Evolutionary conservation across 2,329 filamentous ascomycete species (phyloP).

Genomic region (Penicillium olsonii): DNA sequence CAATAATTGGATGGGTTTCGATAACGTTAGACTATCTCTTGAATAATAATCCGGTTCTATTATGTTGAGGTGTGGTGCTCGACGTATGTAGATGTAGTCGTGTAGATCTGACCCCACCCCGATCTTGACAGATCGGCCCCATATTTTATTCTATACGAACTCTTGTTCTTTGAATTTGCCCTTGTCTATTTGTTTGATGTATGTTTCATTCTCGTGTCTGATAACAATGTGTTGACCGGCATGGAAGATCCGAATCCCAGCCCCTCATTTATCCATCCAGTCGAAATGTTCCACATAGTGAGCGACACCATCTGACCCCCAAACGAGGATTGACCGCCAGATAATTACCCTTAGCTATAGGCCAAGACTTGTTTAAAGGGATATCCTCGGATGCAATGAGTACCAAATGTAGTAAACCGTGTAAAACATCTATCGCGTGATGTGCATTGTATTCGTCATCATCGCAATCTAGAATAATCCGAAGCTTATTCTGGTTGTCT

Average conservation of each 20-base stretch:
- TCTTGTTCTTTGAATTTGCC: background rate
- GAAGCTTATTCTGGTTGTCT: background rate
- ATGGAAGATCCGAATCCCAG: background rate
- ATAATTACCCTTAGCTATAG: background rate
- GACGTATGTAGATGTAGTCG: background rate
- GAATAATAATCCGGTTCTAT: conserved; percentile 5
- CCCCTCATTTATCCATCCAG: conserved; percentile 3
- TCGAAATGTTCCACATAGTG: conserved; percentile 3
- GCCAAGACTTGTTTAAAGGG: background rate
- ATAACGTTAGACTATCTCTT: conserved; percentile 23
- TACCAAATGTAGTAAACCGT: background rate
- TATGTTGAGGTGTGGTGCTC: background rate
- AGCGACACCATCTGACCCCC: conserved; percentile 3
- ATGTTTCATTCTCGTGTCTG: background rate
- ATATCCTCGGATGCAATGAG: background rate
- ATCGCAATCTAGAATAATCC: background rate
- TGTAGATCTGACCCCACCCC: conserved; percentile 18
- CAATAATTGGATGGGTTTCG: background rate
- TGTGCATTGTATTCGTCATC: conserved; percentile 5
- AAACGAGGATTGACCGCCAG: conserved; percentile 3
- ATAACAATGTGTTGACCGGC: background rate
- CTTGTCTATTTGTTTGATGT: background rate
- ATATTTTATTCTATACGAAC: background rate
- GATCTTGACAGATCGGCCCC: conserved; percentile 19
- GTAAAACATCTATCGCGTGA: background rate